Evolutionary conservation across 176 grass and related monocot genomes (phyloP).

Genomic region (Avena insularis): DNA sequence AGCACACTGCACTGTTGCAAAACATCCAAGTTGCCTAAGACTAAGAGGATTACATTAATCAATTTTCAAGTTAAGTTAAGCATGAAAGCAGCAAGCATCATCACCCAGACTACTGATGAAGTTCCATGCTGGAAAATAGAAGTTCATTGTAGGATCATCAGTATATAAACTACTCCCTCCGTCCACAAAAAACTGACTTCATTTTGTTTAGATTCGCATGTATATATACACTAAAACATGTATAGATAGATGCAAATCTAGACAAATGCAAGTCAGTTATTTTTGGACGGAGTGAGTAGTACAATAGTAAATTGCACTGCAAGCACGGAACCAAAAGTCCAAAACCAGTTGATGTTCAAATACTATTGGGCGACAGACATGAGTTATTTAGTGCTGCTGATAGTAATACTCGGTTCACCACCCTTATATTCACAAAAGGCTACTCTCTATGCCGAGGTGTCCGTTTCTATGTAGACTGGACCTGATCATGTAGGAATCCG

Average conservation of each 20-base stretch:
- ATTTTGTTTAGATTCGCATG: no score
- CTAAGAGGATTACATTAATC: neutral
- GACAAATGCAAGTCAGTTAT: no score
- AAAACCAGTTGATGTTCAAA: neutral
- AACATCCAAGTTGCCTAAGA: neutral
- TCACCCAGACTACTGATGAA: neutral
- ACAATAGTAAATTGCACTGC: no score
- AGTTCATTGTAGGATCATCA: conserved; percentile 2
- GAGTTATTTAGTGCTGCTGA: neutral
- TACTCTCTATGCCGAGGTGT: neutral
- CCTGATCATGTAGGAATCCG: conserved; percentile 8
- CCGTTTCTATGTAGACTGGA: neutral
- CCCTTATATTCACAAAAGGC: neutral
- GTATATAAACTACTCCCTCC: neutral
- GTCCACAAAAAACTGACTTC: no score
- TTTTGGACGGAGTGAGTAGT: no score
- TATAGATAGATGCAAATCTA: no score
- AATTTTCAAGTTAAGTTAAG: conserved; percentile 7
- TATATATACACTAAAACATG: no score
- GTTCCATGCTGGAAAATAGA: neutral
- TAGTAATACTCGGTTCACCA: conserved; percentile 6
- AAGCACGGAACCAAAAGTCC: no score
- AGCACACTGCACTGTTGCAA: neutral
- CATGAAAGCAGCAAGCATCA: neutral
- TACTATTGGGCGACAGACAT: neutral